Base-by-base conservation (phyloP, 257 asterid genomes). In the Pogostemon cablin region DNA sequence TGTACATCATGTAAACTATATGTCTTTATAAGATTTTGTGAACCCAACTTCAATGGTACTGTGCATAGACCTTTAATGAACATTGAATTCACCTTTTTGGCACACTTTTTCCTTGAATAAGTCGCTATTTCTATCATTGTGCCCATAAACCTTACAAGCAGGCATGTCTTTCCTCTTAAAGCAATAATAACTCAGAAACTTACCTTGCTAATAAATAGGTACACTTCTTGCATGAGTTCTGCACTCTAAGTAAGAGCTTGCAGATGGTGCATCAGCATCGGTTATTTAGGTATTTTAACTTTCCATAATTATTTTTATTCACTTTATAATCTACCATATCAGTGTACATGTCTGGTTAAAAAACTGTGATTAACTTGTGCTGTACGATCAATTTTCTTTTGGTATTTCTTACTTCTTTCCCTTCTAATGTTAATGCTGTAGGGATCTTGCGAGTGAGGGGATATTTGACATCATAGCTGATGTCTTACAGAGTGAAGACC, bases 381-480 rank as follows among this genome's bases (percentile, higher is more conserved):
- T 53, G 62, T 65, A 25, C 61, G 49, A 55, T 67, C 57, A 47
- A 59, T n/a, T 37, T 25, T 25, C 12, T 63, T 41, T 65, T 7
- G 35, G 68, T 57, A 41, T 40, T 46, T 60, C 37, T 4, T 52
- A 42, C 15, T 9, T 71, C 1, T 5, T 5, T 62, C 37, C 40
- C 47, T 42, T 60, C 11, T 46, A 8, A 39, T 78, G 68, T 72
- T 72, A 49, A 49, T 79, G 64, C 74, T 88, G 79, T 73, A 93
- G 99, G 93, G 99, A 93, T 83, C 96, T 93, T 61, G 96, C 83
- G 42, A 83, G 53, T 61, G 97, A 91, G 86, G 99, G 99, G 71
- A 84, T 93, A 65, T 90, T 93, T 73, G 96, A 93, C 72, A 75
- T 93, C 76, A 67, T 91, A 70, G 86, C 89, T 56, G 96, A 84